Base-by-base conservation (phyloP, 1,139 yeast species). In the Waltiozyma solani region DNA sequence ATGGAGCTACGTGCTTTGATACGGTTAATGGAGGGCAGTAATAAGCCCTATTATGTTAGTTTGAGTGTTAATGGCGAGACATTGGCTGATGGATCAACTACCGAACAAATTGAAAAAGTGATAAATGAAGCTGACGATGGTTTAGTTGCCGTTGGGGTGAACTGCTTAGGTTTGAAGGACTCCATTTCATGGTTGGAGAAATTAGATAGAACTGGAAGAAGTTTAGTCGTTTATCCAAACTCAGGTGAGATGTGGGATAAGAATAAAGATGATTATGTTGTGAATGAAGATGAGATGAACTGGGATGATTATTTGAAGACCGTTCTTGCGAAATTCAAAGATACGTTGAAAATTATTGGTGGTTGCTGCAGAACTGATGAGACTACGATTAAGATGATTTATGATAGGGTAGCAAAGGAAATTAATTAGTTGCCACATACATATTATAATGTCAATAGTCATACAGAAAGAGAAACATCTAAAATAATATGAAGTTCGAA, bases 361-460 rank as follows among this genome's bases (percentile, higher is more conserved):
- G 80, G 80, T 2, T 76, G 82, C 48, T 76, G 82, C 45, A 62
- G 79, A 37, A 73, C 77, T 2, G 66, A 70, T 1, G 74, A 77
- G 1, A 44, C 46, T 9, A 33, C 22, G 11, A 47, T 45, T 11
- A 20, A 17, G 1, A 35, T 34, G 32, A 39, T 47, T n/a, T n/a
- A n/a, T n/a, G n/a, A n/a, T 24, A 34, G 29, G 24, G 8, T 7
- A 4, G 36, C 36, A n/a, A n/a, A n/a, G n/a, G n/a, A n/a, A n/a
- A n/a, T n/a, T n/a, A n/a, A n/a, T n/a, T n/a, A n/a, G n/a, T n/a
- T n/a, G n/a, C n/a, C n/a, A n/a, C n/a, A n/a, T n/a, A n/a, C n/a
- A n/a, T n/a, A n/a, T n/a, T n/a, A n/a, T n/a, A n/a, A n/a, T n/a
- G n/a, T n/a, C n/a, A n/a, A n/a, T n/a, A n/a, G n/a, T n/a, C n/a